A percentile compares a stretch with the other conserved stretches of the same genome.
Evolutionary conservation across 768 basidiomycete genomes (phyloP).

Genomic region (Leccinellum albellum): DNA sequence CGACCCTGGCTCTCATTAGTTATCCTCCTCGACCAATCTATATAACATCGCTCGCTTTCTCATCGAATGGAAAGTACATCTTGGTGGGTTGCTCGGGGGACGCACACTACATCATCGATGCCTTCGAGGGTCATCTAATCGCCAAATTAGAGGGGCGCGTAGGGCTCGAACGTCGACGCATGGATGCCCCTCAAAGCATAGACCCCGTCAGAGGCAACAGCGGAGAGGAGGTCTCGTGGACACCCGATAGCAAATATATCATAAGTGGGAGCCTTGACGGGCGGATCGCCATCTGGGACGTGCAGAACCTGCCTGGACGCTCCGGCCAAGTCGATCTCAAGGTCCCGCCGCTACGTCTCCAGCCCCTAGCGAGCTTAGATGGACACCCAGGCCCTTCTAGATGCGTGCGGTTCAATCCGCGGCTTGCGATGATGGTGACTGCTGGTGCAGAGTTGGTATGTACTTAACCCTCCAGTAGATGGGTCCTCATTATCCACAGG

Average conservation of each 20-base stretch:
- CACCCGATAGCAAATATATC: conserved; percentile 89
- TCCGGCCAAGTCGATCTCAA: conserved; percentile 54
- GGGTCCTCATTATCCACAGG: conserved; percentile 35
- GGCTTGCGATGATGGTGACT: conserved; percentile 81
- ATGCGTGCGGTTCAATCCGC: conserved; percentile 88
- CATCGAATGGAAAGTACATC: conserved; percentile 84
- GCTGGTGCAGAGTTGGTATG: conserved; percentile 82
- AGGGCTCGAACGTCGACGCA: conserved; percentile 71
- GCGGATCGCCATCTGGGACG: conserved; percentile 83
- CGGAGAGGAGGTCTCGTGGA: conserved; percentile 93
- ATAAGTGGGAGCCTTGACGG: conserved; percentile 85
- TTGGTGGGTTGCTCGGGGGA: conserved; percentile 90
- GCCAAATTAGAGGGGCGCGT: conserved; percentile 82
- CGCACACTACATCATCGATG: conserved; percentile 91
- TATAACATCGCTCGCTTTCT: conserved; percentile 90
- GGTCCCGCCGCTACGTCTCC: conserved; percentile 46
- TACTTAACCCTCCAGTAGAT: conserved; percentile 5
- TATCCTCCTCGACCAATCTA: conserved; percentile 85
- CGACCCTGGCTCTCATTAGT: conserved; percentile 65
- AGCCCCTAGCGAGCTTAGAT: conserved; percentile 53
- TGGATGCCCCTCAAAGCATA: conserved; percentile 49
- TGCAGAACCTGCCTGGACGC: conserved; percentile 55
- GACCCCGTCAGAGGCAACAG: conserved; percentile 76
- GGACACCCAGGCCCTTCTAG: conserved; percentile 82
- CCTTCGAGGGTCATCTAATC: conserved; percentile 79